These are phyloP conservation scores for Ambrosiella beaveri DNA, from an alignment of 2,329 filamentous ascomycete species.

Conservation along the genomic window DNA sequence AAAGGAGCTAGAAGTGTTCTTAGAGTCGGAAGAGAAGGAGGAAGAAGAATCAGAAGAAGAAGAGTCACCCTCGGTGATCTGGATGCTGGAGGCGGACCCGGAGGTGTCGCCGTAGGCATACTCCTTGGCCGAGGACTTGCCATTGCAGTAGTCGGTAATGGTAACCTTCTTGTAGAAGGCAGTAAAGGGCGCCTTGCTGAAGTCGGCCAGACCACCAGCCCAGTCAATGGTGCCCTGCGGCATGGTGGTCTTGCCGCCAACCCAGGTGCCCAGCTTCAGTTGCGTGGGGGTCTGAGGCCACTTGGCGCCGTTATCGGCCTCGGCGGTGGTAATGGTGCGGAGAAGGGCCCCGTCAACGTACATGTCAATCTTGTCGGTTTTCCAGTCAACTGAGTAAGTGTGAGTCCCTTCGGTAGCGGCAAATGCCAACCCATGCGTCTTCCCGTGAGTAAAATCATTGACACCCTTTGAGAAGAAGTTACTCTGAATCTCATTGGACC, in stretches of 20 bases:
- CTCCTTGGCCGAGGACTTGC: slow-evolving; percentile 24
- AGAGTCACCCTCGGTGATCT: slow-evolving; percentile 26
- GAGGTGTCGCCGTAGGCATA: slow-evolving; percentile 34
- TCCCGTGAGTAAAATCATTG: slow-evolving; percentile 35
- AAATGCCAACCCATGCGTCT: slow-evolving; percentile 28
- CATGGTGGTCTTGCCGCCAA: slow-evolving; percentile 30
- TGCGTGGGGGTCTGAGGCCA: slow-evolving; percentile 58
- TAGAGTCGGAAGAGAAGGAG: neutral
- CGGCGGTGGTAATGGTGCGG: slow-evolving; percentile 30
- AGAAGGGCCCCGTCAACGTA: slow-evolving; percentile 34
- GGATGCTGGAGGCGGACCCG: slow-evolving; percentile 34
- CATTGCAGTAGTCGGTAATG: slow-evolving; percentile 37
- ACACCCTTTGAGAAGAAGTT: slow-evolving; percentile 65
- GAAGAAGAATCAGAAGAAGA: neutral
- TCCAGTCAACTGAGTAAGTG: slow-evolving; percentile 55
- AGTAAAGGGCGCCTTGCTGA: slow-evolving; percentile 32
- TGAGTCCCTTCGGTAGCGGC: slow-evolving; percentile 29
- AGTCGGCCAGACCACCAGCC: slow-evolving; percentile 49
- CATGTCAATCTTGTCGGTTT: slow-evolving; percentile 38
- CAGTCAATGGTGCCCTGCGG: slow-evolving; percentile 45
- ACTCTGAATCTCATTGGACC: slow-evolving; percentile 51
- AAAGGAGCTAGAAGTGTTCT: neutral
- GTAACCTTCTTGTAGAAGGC: slow-evolving; percentile 40
- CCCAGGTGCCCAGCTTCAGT: slow-evolving; percentile 43
- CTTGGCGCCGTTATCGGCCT: slow-evolving; percentile 23